A percentile compares a stretch with the other conserved stretches of the same genome.
phyloP scores from a whole-genome alignment of 2,329 filamentous ascomycete genomes.

The Incumbomyces lentus region DNA sequence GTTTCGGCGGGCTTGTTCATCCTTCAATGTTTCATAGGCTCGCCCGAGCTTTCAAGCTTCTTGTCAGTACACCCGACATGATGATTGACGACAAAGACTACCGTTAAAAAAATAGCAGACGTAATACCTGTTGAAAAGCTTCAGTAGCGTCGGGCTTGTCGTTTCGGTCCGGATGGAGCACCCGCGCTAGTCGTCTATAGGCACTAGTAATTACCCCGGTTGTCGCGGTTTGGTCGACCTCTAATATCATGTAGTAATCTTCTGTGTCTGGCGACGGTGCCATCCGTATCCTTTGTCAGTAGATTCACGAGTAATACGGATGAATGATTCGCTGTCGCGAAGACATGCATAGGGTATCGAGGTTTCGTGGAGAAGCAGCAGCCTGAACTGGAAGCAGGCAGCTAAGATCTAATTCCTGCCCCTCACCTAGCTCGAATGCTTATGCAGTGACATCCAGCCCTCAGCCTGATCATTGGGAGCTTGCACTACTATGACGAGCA shows the following conservation, averaged over 20 bases:
- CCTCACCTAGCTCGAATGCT: too few relatives aligned
- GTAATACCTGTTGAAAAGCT: slow-evolving; percentile 28
- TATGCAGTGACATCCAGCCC: too few relatives aligned
- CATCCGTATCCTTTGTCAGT: slow-evolving; percentile 16
- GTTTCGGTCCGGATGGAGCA: slow-evolving; percentile 30
- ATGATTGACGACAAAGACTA: too few relatives aligned
- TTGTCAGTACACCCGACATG: background rate
- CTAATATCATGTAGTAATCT: slow-evolving; percentile 27
- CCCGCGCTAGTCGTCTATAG: slow-evolving; percentile 27
- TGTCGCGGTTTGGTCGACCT: slow-evolving; percentile 23
- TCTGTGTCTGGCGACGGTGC: slow-evolving; percentile 22
- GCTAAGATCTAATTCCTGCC: too few relatives aligned
- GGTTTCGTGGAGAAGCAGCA: too few relatives aligned
- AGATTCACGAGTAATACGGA: background rate
- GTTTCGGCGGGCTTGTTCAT: slow-evolving; percentile 22
- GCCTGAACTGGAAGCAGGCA: too few relatives aligned
- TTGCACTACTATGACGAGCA: too few relatives aligned
- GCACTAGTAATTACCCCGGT: slow-evolving; percentile 23
- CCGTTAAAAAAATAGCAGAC: slow-evolving; percentile 10
- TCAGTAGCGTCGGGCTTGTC: slow-evolving; percentile 23
- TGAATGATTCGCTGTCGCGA: too few relatives aligned
- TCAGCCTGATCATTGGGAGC: too few relatives aligned
- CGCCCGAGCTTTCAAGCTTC: slow-evolving; percentile 21
- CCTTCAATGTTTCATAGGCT: slow-evolving; percentile 30
- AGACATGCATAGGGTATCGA: too few relatives aligned